Evolutionary conservation across 768 basidiomycete genomes (phyloP), one percentile per base, ranked within the genome.

Genomic region (Tricholoma bakamatsutake): DNA sequence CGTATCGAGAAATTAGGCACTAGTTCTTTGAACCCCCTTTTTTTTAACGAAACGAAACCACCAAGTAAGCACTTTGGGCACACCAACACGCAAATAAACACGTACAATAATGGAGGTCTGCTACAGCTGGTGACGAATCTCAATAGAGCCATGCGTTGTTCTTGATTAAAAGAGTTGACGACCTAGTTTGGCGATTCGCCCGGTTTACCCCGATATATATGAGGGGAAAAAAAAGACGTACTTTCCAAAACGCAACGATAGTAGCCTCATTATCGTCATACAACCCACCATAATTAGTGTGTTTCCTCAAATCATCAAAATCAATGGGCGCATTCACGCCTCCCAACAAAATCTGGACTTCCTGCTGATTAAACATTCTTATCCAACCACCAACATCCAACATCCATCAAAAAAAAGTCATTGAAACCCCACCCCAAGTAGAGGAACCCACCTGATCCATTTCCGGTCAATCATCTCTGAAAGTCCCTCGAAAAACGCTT

Each of bases 351-450:
- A 96, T 87, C 66, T 94, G 93, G 3, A 98, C 76, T 69, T 98
- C 97, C 66, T 92, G 89, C 61, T 96, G 95, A 68, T 98, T 96
- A 73, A 98, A 99, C 91, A 98, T 95, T 45, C 93, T n/a, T 90
- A 58, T 8, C 2, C 9, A 37, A 37, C 12, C 5, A 11, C 15
- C 10, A 37, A 2, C 35, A 12, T 15, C 9, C 9, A 15, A 4
- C 12, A 11, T 17, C 12, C 13, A n/a, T n/a, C n/a, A n/a, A n/a
- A n/a, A n/a, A n/a, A n/a, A n/a, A n/a, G n/a, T n/a, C n/a, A n/a
- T n/a, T n/a, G n/a, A n/a, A n/a, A n/a, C n/a, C n/a, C n/a, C n/a
- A n/a, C n/a, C n/a, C n/a, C n/a, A n/a, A n/a, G n/a, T n/a, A n/a
- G n/a, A n/a, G n/a, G n/a, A n/a, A n/a, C n/a, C n/a, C n/a, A 87